Evolutionary conservation across 495 filamentous ascomycete species (phyloP).

Genomic region (Aspergillus panamensis): DNA sequence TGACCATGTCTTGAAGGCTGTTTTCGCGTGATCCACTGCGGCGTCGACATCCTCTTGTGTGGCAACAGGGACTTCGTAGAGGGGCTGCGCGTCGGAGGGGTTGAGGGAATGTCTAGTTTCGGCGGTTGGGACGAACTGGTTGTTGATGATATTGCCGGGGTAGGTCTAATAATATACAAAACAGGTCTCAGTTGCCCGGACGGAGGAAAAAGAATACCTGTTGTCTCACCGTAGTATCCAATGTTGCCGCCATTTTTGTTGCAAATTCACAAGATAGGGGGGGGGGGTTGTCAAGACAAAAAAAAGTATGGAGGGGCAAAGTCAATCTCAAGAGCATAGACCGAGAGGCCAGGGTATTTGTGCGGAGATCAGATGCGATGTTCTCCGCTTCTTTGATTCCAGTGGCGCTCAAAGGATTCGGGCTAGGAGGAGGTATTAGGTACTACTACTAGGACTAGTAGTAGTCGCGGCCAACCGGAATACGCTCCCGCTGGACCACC

Average conservation of each 20-base stretch:
- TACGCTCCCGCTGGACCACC: no score
- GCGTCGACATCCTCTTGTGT: neutral
- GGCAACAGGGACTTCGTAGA: constrained; percentile 1
- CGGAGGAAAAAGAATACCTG: neutral
- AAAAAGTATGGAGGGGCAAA: neutral
- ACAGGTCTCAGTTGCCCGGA: neutral
- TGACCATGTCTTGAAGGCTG: constrained; percentile 8
- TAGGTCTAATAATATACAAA: neutral
- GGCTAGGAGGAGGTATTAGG: no score
- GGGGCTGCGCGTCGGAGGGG: constrained; percentile 1
- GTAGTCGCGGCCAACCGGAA: no score
- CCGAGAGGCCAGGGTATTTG: neutral
- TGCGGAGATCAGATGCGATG: no score
- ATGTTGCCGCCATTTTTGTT: neutral
- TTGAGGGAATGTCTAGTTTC: constrained; percentile 6
- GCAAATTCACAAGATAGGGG: neutral
- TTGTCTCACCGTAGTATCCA: neutral
- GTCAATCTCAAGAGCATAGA: neutral
- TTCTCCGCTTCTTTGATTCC: no score
- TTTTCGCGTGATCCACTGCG: neutral
- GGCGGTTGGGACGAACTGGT: neutral
- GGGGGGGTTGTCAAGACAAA: neutral
- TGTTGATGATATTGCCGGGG: constrained; percentile 8
- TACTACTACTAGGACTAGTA: no score
- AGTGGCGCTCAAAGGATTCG: no score